Evolutionary conservation across 768 basidiomycete genomes (phyloP).

Genomic region (Boletus eberwhitei): DNA sequence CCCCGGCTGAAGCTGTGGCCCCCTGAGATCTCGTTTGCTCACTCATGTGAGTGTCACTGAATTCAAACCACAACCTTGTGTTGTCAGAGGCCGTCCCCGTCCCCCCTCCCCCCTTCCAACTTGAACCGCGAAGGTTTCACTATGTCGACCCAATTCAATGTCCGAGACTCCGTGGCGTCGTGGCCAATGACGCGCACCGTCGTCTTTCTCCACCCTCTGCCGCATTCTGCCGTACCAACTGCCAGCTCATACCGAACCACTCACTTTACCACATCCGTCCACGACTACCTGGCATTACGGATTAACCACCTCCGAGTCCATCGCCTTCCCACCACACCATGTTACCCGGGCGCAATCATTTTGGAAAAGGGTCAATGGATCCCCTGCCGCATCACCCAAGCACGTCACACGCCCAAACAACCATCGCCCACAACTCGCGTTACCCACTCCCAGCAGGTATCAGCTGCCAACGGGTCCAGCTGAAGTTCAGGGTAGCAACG

Average conservation of each 20-base stretch:
- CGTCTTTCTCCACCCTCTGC: conserved; percentile 1
- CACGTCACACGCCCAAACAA: conserved; percentile 16
- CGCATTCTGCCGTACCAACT: conserved; percentile 3
- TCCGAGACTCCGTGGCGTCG: conserved; percentile 31
- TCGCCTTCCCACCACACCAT: conserved; percentile 18
- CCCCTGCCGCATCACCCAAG: conserved; percentile 6
- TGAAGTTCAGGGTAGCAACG: conserved; percentile 29
- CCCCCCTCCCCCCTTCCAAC: neutral
- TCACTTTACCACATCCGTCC: conserved; percentile 11
- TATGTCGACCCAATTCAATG: conserved; percentile 22
- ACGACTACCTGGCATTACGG: conserved; percentile 2
- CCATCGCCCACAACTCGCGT: conserved; percentile 13
- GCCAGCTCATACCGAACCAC: conserved; percentile 12
- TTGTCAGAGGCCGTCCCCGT: conserved; percentile 10
- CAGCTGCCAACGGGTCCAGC: conserved; percentile 13
- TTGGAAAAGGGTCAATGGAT: conserved; percentile 13
- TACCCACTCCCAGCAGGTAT: conserved; percentile 7
- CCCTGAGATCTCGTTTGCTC: conserved; percentile 7
- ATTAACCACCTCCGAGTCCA: conserved; percentile 10
- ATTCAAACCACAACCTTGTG: conserved; percentile 6
- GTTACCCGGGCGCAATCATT: conserved; percentile 21
- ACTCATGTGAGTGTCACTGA: conserved; percentile 4
- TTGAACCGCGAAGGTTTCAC: conserved; percentile 30
- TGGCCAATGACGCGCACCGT: neutral
- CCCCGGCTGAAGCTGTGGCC: conserved; percentile 5